Conservation (phyloP, 805 yeast species). For the Candida berthetii region DNA sequence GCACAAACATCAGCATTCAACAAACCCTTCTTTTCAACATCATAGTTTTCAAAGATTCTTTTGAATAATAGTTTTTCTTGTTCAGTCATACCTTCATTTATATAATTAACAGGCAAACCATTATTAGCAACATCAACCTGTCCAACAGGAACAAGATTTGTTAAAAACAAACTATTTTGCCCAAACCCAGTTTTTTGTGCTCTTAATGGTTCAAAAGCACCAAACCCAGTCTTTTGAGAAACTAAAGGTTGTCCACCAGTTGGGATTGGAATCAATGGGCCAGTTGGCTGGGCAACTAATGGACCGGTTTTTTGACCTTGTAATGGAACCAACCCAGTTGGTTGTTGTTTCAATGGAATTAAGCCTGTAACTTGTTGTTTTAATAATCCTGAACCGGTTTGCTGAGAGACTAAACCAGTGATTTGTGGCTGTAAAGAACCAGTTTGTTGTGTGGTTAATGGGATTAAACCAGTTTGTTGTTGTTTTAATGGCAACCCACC, state of each 20-base stretch:
- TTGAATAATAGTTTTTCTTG: conserved; percentile 86
- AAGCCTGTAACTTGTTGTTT: conserved; percentile 65
- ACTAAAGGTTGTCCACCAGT: conserved; percentile 20
- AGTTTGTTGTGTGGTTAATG: conserved; percentile 23
- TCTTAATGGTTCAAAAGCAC: conserved; percentile 16
- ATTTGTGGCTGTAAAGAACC: conserved; percentile 20
- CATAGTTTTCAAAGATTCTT: conserved; percentile 88
- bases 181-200: conserved; percentile 40
- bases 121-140: conserved; percentile 23
- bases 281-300: conserved; percentile 4
- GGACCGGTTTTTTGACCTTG: conserved; percentile 12
- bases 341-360: conserved; percentile 27
- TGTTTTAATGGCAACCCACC: conserved; percentile 13
- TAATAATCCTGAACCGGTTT: conserved; percentile 15
- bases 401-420: conserved; percentile 5
- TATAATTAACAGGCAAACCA: conserved; percentile 23
- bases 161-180: conserved; percentile 30
- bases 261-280: conserved; percentile 11
- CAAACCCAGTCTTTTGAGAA: conserved; percentile 54
- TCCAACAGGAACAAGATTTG: conserved; percentile 66
- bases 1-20: conserved; percentile 85
- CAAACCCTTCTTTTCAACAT: conserved; percentile 58
- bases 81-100: conserved; percentile 52
- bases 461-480: conserved; percentile 7
- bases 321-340: conserved; percentile 23